These are phyloP conservation scores for Phytophthora lateralis DNA, from an alignment of 352 stramenopile species.

Conservation along the genomic window DNA sequence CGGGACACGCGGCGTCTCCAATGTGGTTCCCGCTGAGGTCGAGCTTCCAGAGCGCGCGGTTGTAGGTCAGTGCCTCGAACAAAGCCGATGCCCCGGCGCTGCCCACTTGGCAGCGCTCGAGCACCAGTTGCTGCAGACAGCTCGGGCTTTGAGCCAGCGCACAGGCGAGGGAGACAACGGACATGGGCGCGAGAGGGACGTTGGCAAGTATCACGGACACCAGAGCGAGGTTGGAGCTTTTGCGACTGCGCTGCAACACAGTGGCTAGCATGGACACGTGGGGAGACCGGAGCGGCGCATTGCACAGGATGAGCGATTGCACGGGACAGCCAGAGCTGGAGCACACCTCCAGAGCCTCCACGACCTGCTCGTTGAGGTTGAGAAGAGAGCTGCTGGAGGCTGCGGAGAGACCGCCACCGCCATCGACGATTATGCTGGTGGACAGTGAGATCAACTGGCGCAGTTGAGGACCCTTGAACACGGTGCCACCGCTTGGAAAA, in stretches of 20 bases:
- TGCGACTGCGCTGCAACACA: slow-evolving; percentile 39
- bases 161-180: slow-evolving; percentile 52
- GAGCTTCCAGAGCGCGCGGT: slow-evolving; percentile 68
- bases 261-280: slow-evolving; percentile 40
- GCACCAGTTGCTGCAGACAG: slow-evolving; percentile 71
- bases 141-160: slow-evolving; percentile 51
- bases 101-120: slow-evolving; percentile 67
- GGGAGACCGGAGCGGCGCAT: slow-evolving; percentile 44
- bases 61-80: slow-evolving; percentile 52
- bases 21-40: slow-evolving; percentile 76
- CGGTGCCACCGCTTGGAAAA: slow-evolving; percentile 37
- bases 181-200: slow-evolving; percentile 38
- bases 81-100: slow-evolving; percentile 54
- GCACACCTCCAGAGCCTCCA: slow-evolving; percentile 49
- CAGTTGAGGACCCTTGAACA: slow-evolving; percentile 51
- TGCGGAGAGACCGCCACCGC: slow-evolving; percentile 23
- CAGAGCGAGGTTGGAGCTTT: slow-evolving; percentile 32
- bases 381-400: slow-evolving; percentile 2
- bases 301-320: slow-evolving; percentile 79
- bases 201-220: slow-evolving; percentile 72
- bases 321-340: slow-evolving; percentile 32
- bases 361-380: slow-evolving; percentile 55
- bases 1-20: slow-evolving; percentile 50
- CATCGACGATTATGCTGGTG: slow-evolving; percentile 66
- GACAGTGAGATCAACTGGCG: slow-evolving; percentile 62